Base-by-base conservation (phyloP, 495 filamentous ascomycete species). In the Aspergillus baeticus region DNA sequence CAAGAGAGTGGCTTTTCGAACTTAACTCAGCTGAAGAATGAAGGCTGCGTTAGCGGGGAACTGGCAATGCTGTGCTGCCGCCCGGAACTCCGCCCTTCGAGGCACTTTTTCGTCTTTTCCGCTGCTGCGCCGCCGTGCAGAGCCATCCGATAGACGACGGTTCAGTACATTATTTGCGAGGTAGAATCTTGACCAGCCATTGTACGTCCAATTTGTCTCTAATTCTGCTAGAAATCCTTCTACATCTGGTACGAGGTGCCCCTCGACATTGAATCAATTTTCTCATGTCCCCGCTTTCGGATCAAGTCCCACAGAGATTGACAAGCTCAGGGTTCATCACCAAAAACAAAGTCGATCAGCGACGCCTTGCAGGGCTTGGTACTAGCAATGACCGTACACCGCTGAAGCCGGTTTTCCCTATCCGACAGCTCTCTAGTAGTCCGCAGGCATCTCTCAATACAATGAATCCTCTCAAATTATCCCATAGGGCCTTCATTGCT, bases 401-500 rank as follows among this genome's bases (percentile, higher is more conserved):
- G 14, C 35, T 56, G 21, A 58, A 15, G 2, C 10, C 33, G 7
- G 43, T 33, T 18, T 15, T 34, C 23, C n/a, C n/a, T 33, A 17
- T 39, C n/a, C 55, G 67, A 43, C 55, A 45, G 48, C 68, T 74
- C 51, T 70, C 72, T 8, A 63, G 38, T 50, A 61, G 57, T 29
- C 54, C 46, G 44, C 29, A 34, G 35, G 46, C 45, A 29, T 61
- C 48, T 10, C 62, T 58, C 46, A 59, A 64, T 54, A 64, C 50
- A 18, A 73, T 72, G 72, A 52, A 64, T 39, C 37, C 63, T 21
- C 42, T 51, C 31, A 62, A 61, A 23, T 47, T 57, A 5, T 55
- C 64, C 41, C 82, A 84, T 57, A 74, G 76, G 41, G 92, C 87
- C 0, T 96, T 87, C 62, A 85, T 98, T 60, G 94, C 95, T 10